Evolutionary conservation across 768 basidiomycete species (phyloP), one percentile per base, ranked within the genome.

Genomic region (Mycena rosella): DNA sequence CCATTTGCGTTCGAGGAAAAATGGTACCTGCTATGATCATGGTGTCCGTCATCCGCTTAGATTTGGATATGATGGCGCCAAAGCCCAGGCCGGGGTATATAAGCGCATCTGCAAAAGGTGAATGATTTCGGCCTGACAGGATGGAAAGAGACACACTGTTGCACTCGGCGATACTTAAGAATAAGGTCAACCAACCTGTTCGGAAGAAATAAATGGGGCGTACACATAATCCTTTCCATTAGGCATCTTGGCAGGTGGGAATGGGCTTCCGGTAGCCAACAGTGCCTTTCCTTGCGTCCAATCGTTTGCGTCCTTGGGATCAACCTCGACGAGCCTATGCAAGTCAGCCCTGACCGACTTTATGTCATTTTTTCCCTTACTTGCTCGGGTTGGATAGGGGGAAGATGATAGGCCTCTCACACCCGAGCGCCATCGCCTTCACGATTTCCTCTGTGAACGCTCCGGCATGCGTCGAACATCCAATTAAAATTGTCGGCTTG

Each of bases 31-130:
- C 91, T 44, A 95, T 89, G 76, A 96, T 92, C 95, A 96, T 96
- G n/a, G 84, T 87, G 77, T 95, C 93, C 1, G 92, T 90, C 72
- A 96, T 84, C 10, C 75, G 78, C 7, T 86, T 82, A 0, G 92
- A 88, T 65, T 89, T 81, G 13, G 88, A 82, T 27, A 95, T 81
- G 72, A 96, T 89, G 42, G 92, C 86, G 38, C 95, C 95, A 66
- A 93, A 89, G 9, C 94, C 94, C 34, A 96, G 86, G 27, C 93
- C 95, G 4, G 95, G 94, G 77, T 95, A 96, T 55, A 96, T 91
- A 8, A 95, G 83, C 0, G 91, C 91, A 72, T 93, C 87, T 88
- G 45, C 14, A 40, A 26, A 51, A 34, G 24, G 14, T 48, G 30
- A 45, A 20, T n/a, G 17, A n/a, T 14, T 32, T 30, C 17, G 15